Base-by-base conservation (phyloP, 2,329 filamentous ascomycete genomes). In the Calonectria multiphialidica region DNA sequence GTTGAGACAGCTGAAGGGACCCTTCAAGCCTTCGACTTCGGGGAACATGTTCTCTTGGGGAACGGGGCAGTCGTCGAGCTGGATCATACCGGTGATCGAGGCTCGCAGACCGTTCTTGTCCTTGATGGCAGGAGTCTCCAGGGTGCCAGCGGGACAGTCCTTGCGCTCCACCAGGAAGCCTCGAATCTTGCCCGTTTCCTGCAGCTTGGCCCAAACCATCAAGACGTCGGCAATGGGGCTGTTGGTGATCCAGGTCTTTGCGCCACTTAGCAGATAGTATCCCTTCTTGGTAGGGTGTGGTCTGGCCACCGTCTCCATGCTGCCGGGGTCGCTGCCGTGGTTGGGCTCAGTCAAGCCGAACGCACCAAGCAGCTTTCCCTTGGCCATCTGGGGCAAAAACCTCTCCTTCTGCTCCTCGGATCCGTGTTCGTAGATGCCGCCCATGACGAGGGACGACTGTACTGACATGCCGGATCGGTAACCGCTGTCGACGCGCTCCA, bases 161-260 rank as follows among this genome's bases (percentile, higher is more conserved):
- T 92, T 91, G 77, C 96, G 90, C 84, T 99, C 95, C 37, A 99
- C 89, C 59, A 98, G 85, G 85, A 98, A 99, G 0, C 97, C 97
- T 59, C 94, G 91, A 77, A 99, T 98, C 88, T 98, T 98, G 74
- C 95, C 96, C 25, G 95, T 97, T 78, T 94, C 93, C 75, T 97
- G 91, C 59, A 98, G 86, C 87, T 98, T 98, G 1, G 96, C 97
- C 97, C 97, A 99, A 1, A 98, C 92, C 75, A 98, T 85, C 65
- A 97, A 85, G 2, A 98, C 89, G 78, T 98, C 95, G 2, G 95
- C 91, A 78, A 98, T 97, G 4, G 95, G 95, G 9, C 94, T 96
- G 84, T 98, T 98, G 16, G 95, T 98, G 82, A 98, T 98, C 95
- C 95, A 98, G 0, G 96, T 98, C 88, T 98, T 98, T 62, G 94